Percentiles rank a stretch among this genome's conserved stretches.
Conservation (phyloP, 2,329 filamentous ascomycete species). For the Fusarium tricinctum region DNA sequence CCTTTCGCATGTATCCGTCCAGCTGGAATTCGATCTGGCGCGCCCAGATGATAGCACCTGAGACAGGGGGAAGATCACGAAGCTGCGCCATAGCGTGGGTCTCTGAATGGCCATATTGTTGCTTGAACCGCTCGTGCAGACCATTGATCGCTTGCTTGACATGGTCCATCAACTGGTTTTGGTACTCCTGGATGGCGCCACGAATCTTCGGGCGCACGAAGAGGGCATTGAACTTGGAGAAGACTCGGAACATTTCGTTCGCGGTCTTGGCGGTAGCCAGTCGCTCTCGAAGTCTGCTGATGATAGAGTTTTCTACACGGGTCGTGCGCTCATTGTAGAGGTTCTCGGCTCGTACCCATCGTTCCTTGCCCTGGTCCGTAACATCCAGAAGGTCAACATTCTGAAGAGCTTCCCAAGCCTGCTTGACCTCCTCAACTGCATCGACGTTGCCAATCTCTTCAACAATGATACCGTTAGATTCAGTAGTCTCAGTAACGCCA, state of each 20-base stretch:
- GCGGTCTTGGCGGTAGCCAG: slow-evolving; percentile 96
- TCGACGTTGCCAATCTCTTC: slow-evolving; percentile 98
- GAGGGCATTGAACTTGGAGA: slow-evolving; percentile 99
- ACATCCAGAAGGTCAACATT: slow-evolving; percentile 97
- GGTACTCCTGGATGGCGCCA: slow-evolving; percentile 97
- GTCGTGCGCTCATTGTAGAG: slow-evolving; percentile 98
- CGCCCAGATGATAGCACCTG: slow-evolving; percentile 97
- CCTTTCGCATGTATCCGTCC: slow-evolving; percentile 97
- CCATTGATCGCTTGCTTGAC: slow-evolving; percentile 96
- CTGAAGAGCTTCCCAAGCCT: slow-evolving; percentile 93
- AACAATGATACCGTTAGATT: slow-evolving; percentile 76
- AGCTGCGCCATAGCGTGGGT: slow-evolving; percentile 98
- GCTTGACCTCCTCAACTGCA: slow-evolving; percentile 93
- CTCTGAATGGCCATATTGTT: slow-evolving; percentile 98
- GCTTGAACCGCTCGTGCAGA: slow-evolving; percentile 97
- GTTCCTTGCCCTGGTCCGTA: slow-evolving; percentile 86
- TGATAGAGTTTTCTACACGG: slow-evolving; percentile 98
- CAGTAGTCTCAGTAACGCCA: slow-evolving; percentile 64
- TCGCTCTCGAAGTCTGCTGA: slow-evolving; percentile 90
- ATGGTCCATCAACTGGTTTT: slow-evolving; percentile 97
- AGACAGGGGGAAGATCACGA: slow-evolving; percentile 93
- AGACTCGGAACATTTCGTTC: slow-evolving; percentile 99
- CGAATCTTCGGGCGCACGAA: slow-evolving; percentile 99
- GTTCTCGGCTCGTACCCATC: slow-evolving; percentile 94
- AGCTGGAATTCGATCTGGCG: slow-evolving; percentile 97